Conservation (phyloP, 306 rosid genomes). For the Pyrus communis region DNA sequence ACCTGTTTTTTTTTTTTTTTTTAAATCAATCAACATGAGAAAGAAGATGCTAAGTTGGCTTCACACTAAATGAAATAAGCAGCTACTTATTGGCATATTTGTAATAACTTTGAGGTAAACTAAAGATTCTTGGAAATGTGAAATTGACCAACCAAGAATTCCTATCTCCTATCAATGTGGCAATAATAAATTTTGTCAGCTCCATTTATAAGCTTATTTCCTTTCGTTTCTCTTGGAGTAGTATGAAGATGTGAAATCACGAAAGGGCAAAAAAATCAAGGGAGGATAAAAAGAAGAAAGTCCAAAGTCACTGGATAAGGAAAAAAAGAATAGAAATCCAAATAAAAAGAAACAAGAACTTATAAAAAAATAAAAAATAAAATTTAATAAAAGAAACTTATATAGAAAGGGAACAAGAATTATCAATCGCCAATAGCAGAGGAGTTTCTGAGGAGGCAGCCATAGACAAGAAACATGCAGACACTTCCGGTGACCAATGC, state of each 20-base stretch:
- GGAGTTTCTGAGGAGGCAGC: slow-evolving; percentile 1
- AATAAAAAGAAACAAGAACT: not conserved
- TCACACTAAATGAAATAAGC: not conserved
- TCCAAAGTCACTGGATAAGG: not conserved
- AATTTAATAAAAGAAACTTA: no score
- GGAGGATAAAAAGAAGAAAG: not conserved
- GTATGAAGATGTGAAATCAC: not conserved
- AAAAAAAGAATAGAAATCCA: not conserved
- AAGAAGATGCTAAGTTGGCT: slow-evolving; percentile 18
- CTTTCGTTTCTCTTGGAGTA: not conserved
- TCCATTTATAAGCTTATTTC: not conserved
- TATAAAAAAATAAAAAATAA: no score
- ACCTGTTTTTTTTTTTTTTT: slow-evolving; percentile 30
- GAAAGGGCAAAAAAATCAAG: not conserved
- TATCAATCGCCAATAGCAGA: not conserved
- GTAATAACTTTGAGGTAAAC: not conserved
- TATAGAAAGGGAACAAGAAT: not conserved
- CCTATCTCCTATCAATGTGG: not conserved
- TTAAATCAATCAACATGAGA: slow-evolving; percentile 14
- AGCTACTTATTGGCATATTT: not conserved
- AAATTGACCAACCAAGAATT: not conserved
- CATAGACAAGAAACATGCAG: not conserved
- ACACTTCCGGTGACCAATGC: not conserved
- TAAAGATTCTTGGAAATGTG: not conserved
- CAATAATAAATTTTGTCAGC: not conserved